Evolutionary conservation across 768 basidiomycete genomes (phyloP).

Genomic region (Paxillus rubicundulus): DNA sequence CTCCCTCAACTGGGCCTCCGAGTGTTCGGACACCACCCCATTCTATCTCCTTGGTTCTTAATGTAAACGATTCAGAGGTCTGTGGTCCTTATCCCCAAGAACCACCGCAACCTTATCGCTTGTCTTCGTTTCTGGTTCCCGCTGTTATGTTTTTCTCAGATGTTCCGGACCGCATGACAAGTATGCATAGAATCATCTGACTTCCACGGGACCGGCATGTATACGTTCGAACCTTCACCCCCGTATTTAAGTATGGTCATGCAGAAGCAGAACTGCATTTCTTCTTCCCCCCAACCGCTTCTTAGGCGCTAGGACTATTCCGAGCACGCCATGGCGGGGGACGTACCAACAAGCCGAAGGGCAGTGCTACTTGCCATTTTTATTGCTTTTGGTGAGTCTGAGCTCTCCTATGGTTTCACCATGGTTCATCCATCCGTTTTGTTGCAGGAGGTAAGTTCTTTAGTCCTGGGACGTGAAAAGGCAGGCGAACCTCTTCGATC

Average conservation of each 20-base stretch:
- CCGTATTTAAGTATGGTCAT: conserved; percentile 9
- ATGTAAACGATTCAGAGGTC: neutral
- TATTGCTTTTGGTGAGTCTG: conserved; percentile 64
- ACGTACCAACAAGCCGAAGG: conserved; percentile 59
- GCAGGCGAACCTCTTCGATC: neutral
- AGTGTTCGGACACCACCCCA: neutral
- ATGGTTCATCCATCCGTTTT: neutral
- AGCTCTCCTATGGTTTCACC: neutral
- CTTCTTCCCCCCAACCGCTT: neutral
- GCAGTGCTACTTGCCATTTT: conserved; percentile 66
- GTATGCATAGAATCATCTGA: conserved; percentile 15
- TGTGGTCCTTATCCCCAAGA: neutral
- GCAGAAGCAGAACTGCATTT: neutral
- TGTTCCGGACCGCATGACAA: conserved; percentile 6
- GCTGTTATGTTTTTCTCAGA: neutral
- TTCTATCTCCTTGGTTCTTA: neutral
- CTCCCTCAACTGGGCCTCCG: neutral
- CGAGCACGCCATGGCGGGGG: conserved; percentile 30
- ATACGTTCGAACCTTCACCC: neutral
- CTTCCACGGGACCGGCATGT: conserved; percentile 1
- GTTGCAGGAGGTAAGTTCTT: conserved; percentile 21
- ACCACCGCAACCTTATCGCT: neutral
- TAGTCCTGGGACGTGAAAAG: neutral
- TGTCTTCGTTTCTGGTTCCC: neutral
- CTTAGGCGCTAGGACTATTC: neutral